phyloP scores from a whole-genome alignment of 192 early-diverging fungal genomes.

The Cetraspora pellucida region DNA sequence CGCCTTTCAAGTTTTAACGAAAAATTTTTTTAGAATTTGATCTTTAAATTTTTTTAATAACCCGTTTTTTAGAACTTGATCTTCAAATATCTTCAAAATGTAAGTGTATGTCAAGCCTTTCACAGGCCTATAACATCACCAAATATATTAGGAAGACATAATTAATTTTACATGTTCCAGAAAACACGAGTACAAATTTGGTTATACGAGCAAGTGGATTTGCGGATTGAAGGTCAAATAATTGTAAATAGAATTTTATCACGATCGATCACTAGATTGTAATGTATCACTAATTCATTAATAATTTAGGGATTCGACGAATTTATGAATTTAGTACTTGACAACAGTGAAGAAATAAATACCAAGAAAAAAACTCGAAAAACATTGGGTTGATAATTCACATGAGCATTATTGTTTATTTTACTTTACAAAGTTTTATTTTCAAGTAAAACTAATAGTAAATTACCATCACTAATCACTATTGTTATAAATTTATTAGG shows the following conservation, averaged over 20 bases:
- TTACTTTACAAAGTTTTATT: background rate
- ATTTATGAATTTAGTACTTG: conserved; percentile 97
- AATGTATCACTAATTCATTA: background rate
- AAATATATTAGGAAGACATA: background rate
- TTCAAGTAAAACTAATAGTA: background rate
- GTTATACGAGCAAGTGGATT: conserved; percentile 88
- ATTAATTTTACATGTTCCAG: conserved; percentile 43
- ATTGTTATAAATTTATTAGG: conserved; percentile 42
- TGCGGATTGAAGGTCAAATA: conserved; percentile 90
- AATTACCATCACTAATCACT: background rate
- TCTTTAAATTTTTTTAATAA: too few relatives aligned
- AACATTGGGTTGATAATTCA: conserved; percentile 59
- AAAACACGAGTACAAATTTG: conserved; percentile 91
- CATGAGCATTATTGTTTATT: background rate
- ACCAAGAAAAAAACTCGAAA: conserved; percentile 77
- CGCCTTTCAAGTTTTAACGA: too few relatives aligned
- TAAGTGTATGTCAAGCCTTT: conserved; percentile 39
- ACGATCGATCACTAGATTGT: background rate
- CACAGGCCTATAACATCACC: background rate
- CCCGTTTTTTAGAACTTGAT: conserved; percentile 77
- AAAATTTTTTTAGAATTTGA: too few relatives aligned
- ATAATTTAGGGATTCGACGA: conserved; percentile 92
- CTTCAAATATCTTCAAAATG: conserved; percentile 93
- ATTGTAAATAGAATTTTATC: conserved; percentile 61
- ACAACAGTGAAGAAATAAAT: conserved; percentile 83